Evolutionary conservation across 1,284 basidiomycete genomes (phyloP), one percentile per base, ranked within the genome.

Genomic region (Neolentinus lepideus): DNA sequence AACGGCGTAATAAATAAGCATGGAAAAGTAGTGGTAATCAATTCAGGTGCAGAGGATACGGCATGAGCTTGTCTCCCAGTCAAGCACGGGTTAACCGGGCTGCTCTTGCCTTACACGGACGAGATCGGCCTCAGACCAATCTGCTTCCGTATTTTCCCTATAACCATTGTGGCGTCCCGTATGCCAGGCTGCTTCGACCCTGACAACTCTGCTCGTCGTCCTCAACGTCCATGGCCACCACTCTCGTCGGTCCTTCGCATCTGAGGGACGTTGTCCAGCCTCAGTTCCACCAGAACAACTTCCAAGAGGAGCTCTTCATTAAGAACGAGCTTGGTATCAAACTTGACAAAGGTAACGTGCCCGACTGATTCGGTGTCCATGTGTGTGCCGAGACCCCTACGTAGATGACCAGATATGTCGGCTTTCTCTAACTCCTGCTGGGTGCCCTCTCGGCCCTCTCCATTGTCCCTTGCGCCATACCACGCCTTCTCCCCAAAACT

Each of bases 251-350:
- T 10, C 84, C 85, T 16, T 85, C 85, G 53, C 63, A 76, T 26
- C 75, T 91, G 59, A 78, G 77, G 64, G 92, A 95, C 71, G 78
- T 92, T 59, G 78, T 96, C 51, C 75, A 85, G 60, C 92, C 92
- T 3, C 92, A 96, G 66, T 96, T 97, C 66, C 91, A 95, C 68
- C 95, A 98, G 68, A 90, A 93, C 65, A 93, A 91, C 67, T 89
- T 98, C 59, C 76, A 80, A 54, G 85, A 92, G 58, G 96, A 99
- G 70, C 66, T 74, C 6, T 92, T 85, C 68, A 79, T 96, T 63
- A 98, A 98, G 71, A 76, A 79, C 51, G 87, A 94, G 53, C 81
- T 94, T 31, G 83, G 84, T 19, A 72, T 98, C 67, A 96, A 95
- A 71, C 85, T 99, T 51, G 96, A 98, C 74, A 90, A 92, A 76